A percentile compares a stretch with the other conserved stretches of the same genome.
phyloP scores from a whole-genome alignment of 2,329 filamentous ascomycete species.

The Pestalotiopsis sp. region DNA sequence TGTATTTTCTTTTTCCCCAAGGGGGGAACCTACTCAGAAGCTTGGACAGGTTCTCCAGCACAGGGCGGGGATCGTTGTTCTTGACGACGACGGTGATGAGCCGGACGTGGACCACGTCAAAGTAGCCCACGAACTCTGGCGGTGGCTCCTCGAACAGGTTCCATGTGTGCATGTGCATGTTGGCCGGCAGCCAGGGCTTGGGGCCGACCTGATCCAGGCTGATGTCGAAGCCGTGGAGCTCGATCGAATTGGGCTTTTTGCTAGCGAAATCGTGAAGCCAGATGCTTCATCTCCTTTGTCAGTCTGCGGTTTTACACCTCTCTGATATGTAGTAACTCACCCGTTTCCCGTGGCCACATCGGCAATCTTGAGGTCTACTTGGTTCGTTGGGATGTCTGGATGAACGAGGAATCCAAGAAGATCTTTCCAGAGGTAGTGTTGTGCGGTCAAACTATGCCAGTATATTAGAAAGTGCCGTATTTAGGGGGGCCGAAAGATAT shows the following conservation, averaged over 20 bases:
- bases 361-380: conserved; percentile 12
- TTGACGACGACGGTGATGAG: conserved; percentile 16
- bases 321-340: not conserved
- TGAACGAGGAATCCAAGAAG: conserved; percentile 15
- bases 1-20: not conserved
- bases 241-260: not conserved
- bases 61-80: conserved; percentile 14
- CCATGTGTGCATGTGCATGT: conserved; percentile 18
- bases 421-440: conserved; percentile 16
- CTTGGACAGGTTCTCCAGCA: conserved; percentile 13
- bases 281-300: conserved; percentile 7
- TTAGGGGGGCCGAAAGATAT: not conserved
- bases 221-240: conserved; percentile 19
- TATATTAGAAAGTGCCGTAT: not conserved
- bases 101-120: conserved; percentile 18
- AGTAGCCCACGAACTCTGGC: conserved; percentile 12
- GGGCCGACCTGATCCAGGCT: conserved; percentile 18
- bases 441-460: conserved; percentile 9
- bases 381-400: conserved; percentile 10
- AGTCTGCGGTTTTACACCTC: not conserved
- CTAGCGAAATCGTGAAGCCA: conserved; percentile 14
- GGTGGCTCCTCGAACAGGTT: conserved; percentile 18
- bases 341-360: conserved; percentile 15
- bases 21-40: conserved; percentile 11
- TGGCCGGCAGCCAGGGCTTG: conserved; percentile 14